Conservation (phyloP, 345 rosid species). For the Lepidium africanum region DNA sequence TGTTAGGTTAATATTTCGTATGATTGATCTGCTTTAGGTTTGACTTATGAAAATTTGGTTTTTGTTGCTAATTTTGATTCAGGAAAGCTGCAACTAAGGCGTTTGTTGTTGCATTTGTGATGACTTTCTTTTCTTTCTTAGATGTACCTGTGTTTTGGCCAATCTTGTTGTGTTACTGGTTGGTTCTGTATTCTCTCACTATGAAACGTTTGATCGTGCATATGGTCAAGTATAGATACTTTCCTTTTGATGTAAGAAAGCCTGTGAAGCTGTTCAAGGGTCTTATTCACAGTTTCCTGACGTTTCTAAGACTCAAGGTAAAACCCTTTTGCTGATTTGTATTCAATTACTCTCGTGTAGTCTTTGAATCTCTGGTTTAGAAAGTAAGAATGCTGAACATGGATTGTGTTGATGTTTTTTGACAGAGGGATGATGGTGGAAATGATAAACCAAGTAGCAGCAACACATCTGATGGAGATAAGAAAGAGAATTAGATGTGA, state of each 20-base stretch:
- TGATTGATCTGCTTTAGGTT: not conserved
- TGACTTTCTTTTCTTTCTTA: slow-evolving; percentile 67
- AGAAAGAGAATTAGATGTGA: not conserved
- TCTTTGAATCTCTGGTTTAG: not conserved
- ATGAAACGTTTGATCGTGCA: slow-evolving; percentile 62
- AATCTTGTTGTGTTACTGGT: slow-evolving; percentile 63
- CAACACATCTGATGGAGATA: slow-evolving; percentile 6
- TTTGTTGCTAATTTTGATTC: slow-evolving; percentile 2
- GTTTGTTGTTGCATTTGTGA: slow-evolving; percentile 53
- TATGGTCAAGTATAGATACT: slow-evolving; percentile 58
- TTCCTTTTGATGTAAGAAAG: slow-evolving; percentile 57
- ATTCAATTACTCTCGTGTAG: not conserved
- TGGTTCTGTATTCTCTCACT: slow-evolving; percentile 63
- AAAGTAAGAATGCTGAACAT: not conserved
- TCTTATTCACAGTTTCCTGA: not conserved
- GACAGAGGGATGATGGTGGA: slow-evolving; percentile 30
- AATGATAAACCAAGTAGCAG: slow-evolving; percentile 25
- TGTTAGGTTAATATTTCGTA: not conserved
- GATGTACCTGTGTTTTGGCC: slow-evolving; percentile 96
- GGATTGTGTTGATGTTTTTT: not conserved
- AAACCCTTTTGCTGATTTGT: not conserved
- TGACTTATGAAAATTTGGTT: not conserved
- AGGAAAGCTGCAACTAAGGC: slow-evolving; percentile 80
- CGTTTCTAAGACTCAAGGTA: not conserved
- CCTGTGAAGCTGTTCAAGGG: slow-evolving; percentile 28